These are phyloP conservation scores for Symbiodinium pilosum DNA, from an alignment of 73 alveolate species.

Conservation along the genomic window DNA sequence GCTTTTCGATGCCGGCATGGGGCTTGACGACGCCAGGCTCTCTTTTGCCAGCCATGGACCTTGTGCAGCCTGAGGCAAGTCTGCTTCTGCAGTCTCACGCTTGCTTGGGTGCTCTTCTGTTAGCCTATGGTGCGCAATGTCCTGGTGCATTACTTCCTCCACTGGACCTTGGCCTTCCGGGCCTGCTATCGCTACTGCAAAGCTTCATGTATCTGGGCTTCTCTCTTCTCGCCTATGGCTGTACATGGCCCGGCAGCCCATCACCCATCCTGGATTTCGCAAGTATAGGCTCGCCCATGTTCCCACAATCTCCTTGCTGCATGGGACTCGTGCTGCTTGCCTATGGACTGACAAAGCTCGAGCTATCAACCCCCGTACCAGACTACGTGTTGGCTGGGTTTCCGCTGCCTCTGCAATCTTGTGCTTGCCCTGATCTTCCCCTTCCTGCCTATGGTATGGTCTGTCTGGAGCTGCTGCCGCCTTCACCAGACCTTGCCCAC, in stretches of 20 bases:
- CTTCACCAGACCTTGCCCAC: slow-evolving; percentile 7
- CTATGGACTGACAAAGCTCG: slow-evolving; percentile 23
- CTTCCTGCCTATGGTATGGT: slow-evolving; percentile 1
- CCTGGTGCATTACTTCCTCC: not conserved
- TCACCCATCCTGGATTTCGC: not conserved
- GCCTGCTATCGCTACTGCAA: not conserved
- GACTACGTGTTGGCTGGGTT: not conserved
- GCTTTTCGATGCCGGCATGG: not conserved
- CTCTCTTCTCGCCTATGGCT: not conserved
- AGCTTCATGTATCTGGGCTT: not conserved
- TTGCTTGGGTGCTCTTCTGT: not conserved
- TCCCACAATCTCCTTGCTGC: not conserved
- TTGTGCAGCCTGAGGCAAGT: not conserved
- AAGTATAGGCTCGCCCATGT: not conserved
- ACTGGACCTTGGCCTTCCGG: not conserved
- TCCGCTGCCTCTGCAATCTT: not conserved
- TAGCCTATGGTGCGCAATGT: not conserved
- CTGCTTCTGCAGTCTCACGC: not conserved
- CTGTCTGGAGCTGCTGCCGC: not conserved
- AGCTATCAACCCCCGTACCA: not conserved
- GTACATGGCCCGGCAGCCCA: not conserved
- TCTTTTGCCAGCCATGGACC: not conserved
- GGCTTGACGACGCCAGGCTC: slow-evolving; percentile 25
- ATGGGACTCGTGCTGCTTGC: not conserved
- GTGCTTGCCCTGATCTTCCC: not conserved